Base-by-base conservation (phyloP, 2,329 filamentous ascomycete genomes). In the Pseudovirgaria hyperparasitica region DNA sequence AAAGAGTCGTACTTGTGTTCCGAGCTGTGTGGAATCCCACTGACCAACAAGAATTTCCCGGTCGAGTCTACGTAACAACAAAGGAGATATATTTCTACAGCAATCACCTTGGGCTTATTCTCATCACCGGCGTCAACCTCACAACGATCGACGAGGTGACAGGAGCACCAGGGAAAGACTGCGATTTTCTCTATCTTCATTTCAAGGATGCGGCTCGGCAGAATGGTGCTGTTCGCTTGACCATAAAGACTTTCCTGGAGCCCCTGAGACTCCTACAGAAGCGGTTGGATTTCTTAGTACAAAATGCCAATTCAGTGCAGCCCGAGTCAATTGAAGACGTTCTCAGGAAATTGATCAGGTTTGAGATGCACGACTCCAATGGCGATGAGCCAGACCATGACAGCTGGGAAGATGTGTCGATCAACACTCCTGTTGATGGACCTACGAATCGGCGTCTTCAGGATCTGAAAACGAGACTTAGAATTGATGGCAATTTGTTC, bases 41-140 rank as follows among this genome's bases (percentile, higher is more conserved):
- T 38, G 75, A 80, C 28, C 69, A 75, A 39, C 76, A 81, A 52
- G 76, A 81, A 34, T 82, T 96, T 33, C 76, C 77, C 6, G 77
- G 90, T 1, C 73, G 90, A 28, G 75, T 92, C 14, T 98, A 92
- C 50, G 76, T 93, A 33, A 96, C 87, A 1, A 67, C 77, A 0
- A 75, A 78, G 35, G 80, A 86, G 37, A 75, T 98, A 50, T 96
- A 92, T 53, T 96, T 98, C 48, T 98, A 94, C 55, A 92, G 86
- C 42, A 81, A 96, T 45, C 82, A 94, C 46, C 75, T 94, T 50
- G 90, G 90, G 5, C 67, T 98, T 5, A 79, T 96, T 1, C 66
- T 93, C 19, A 81, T 87, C 1, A 87, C 85, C 26, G 72, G 72
- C 10, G 72, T 92, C 26, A 73, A 68, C 29, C 63, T 98, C 31